phyloP scores from a whole-genome alignment of 2,329 filamentous ascomycete species.

The Claviceps sp. region DNA sequence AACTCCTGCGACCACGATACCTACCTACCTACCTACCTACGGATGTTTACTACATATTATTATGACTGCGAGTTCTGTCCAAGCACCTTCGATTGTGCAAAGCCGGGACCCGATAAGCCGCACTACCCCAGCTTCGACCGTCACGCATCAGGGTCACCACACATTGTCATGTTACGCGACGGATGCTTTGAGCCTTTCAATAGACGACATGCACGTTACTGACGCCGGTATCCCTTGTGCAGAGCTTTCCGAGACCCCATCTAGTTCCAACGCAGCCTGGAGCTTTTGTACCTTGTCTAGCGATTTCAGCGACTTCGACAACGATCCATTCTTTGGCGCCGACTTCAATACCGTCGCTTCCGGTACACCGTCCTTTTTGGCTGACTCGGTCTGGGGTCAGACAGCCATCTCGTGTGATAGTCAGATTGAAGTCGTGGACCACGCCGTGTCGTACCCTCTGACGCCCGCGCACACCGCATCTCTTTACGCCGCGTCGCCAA shows the following conservation, averaged over 20 bases:
- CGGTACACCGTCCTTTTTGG: slow-evolving; percentile 32
- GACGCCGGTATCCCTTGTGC: slow-evolving; percentile 17
- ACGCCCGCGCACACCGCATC: slow-evolving; percentile 40
- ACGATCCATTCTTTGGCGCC: slow-evolving; percentile 38
- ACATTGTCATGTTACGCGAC: slow-evolving; percentile 19
- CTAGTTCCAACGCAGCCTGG: slow-evolving; percentile 32
- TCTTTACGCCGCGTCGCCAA: slow-evolving; percentile 30
- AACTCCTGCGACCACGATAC: too few species aligned
- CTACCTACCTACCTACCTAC: too few species aligned
- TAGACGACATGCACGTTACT: slow-evolving; percentile 18
- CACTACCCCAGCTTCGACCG: slow-evolving; percentile 16
- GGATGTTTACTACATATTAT: too few species aligned
- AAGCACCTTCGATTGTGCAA: slow-evolving; percentile 26
- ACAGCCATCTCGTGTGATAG: slow-evolving; percentile 6
- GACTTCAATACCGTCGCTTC: slow-evolving; percentile 31
- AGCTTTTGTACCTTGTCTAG: slow-evolving; percentile 37
- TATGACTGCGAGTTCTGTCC: slow-evolving; percentile 32
- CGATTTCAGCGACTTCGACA: slow-evolving; percentile 32
- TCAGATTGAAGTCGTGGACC: slow-evolving; percentile 6
- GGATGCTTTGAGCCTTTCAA: slow-evolving; percentile 29
- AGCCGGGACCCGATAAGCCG: slow-evolving; percentile 22
- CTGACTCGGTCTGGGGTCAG: slow-evolving; percentile 17
- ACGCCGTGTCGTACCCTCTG: slow-evolving; percentile 27
- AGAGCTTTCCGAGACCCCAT: slow-evolving; percentile 30
- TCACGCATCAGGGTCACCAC: slow-evolving; percentile 8